Evolutionary conservation across 768 basidiomycete genomes (phyloP), one percentile per base, ranked within the genome.

Genomic region (Rhodotorula graminis): DNA sequence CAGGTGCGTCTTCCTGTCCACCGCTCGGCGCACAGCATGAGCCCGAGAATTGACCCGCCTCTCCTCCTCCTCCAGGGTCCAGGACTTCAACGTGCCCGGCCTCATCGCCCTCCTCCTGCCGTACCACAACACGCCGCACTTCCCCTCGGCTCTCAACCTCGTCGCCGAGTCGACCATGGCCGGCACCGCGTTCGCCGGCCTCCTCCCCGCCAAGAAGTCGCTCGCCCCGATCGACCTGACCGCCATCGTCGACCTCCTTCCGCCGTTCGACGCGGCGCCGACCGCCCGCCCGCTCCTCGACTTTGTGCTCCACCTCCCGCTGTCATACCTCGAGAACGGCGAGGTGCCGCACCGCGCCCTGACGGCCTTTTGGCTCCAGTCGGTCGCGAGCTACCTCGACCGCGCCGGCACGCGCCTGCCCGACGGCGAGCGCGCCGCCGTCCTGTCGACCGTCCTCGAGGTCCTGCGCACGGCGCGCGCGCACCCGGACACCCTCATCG

Each of bases 51-150:
- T 49, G 47, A 49, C 50, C 5, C 37, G 37, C 37, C 37, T 37
- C 37, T 37, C 37, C 37, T 37, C 9, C 50, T 50, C 25, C 11
- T 52, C 11, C 77, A 97, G 95, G 80, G 87, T 97, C 40, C 86
- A 97, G 79, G 93, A 98, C 80, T 93, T 97, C 83, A 96, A 98
- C 78, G 85, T 94, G 65, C 86, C 89, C 65, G 85, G 86, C 33
- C 79, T 93, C 40, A 84, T 98, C 12, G 82, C 88, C 15, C 83
- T 93, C 33, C 98, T 98, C 81, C 82, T 97, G 44, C 96, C 96
- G 0, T 97, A 95, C 79, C 93, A 98, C 78, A 92, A 94, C 76
- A 90, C 94, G 10, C 88, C 91, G 0, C 93, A 97, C 80, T 98
- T 98, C 81, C 86, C 89, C 16, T 95, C 96, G 77, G 91, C 97